Evolutionary conservation across 805 yeast species (phyloP), one percentile per base, ranked within the genome.

Genomic region (Zygosaccharomyces kombuchaensis): DNA sequence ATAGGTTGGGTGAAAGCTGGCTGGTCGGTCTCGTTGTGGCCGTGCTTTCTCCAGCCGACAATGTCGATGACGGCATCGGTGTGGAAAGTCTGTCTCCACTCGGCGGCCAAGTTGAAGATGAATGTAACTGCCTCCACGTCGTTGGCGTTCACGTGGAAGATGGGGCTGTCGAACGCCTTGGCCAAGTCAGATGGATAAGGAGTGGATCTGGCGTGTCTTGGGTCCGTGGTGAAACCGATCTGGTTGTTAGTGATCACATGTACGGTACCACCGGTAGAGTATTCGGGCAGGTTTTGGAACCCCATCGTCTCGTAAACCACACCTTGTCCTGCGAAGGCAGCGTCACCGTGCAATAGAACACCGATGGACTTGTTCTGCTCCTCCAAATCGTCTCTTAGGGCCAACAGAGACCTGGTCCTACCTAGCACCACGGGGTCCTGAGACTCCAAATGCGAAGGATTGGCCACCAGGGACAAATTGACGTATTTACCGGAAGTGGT

Each of bases 1-100:
- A 89, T 73, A 42, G 99, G 99, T 73, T 93, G 99, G 37, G 99
- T 93, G 80, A 93, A 93, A 29, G 95, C 76, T 48, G 99, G 99
- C 76, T 93, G 99, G 73, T 93, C 99, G 55, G 98, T 93, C 78
- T 93, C 99, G 70, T 93, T 93, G 78, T 93, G 99, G 68, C 99
- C 99, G 68, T 93, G 81, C 71, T 90, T 91, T 74, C 99, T 83
- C 86, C 93, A 93, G 69, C 99, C 96, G 63, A 93, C 96, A 63
- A 93, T 83, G 71, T 93, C 99, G 62, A 93, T 81, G 61, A 93
- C 87, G 47, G 89, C 98, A 66, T 93, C 99, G 49, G 95, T 78
- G 75, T 91, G 91, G 93, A 87, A 93, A 50, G 87, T 82, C 39
- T 93, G 87, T 74, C 99, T 85, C 95, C 96, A 93, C 72, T 93